These are phyloP conservation scores for Odontarrhena argentea DNA, from an alignment of 345 rosid species.

Conservation along the genomic window DNA sequence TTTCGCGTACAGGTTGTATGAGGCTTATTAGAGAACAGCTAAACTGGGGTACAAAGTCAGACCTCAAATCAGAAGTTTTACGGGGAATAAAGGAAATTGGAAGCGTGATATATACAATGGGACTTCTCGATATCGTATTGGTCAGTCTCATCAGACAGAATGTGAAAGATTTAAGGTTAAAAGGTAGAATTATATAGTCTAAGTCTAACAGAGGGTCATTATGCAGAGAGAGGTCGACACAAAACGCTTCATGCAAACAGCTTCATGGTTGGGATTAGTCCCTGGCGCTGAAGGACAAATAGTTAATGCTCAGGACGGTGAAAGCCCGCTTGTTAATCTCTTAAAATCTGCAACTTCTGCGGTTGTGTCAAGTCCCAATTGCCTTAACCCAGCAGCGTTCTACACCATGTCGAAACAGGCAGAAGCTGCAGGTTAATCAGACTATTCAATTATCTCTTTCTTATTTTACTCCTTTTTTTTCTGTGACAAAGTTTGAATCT, in stretches of 20 bases:
- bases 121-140: slow-evolving; percentile 92
- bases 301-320: slow-evolving; percentile 76
- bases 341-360: slow-evolving; percentile 84
- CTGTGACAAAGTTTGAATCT: slow-evolving; percentile 10
- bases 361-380: slow-evolving; percentile 71
- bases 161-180: neutral
- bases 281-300: slow-evolving; percentile 91
- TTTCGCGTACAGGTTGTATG: slow-evolving; percentile 73
- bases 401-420: slow-evolving; percentile 96
- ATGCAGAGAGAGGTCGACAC: slow-evolving; percentile 86
- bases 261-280: slow-evolving; percentile 91
- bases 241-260: slow-evolving; percentile 86
- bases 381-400: slow-evolving; percentile 79
- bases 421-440: slow-evolving; percentile 88
- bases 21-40: slow-evolving; percentile 90
- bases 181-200: slow-evolving; percentile 15
- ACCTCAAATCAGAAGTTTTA: slow-evolving; percentile 88
- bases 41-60: slow-evolving; percentile 85
- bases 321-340: slow-evolving; percentile 84
- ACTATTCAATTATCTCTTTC: slow-evolving; percentile 8
- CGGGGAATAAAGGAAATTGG: slow-evolving; percentile 95
- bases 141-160: slow-evolving; percentile 52
- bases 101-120: slow-evolving; percentile 88
- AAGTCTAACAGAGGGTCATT: slow-evolving; percentile 9
- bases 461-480: slow-evolving; percentile 12